These are phyloP conservation scores for peach (Prunus persica) DNA, from an alignment of 306 rosid genomes.

Conservation along the genomic window DNA sequence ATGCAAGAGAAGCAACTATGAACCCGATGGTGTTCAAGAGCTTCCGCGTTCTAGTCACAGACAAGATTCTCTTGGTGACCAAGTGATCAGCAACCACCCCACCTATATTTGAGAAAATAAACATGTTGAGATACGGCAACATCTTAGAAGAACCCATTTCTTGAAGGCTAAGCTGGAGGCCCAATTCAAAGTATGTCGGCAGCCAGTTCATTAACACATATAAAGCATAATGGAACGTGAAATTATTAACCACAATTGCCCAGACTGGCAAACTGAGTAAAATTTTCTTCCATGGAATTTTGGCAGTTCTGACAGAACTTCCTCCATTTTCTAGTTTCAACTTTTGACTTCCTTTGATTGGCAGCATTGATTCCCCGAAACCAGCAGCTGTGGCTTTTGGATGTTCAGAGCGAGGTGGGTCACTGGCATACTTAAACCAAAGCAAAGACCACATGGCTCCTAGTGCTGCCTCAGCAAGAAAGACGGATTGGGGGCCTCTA, in stretches of 20 bases:
- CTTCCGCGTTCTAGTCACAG: slow-evolving; percentile 77
- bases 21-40: slow-evolving; percentile 83
- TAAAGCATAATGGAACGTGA: slow-evolving; percentile 92
- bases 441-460: slow-evolving; percentile 81
- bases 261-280: slow-evolving; percentile 80
- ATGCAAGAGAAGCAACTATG: slow-evolving; percentile 74
- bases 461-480: slow-evolving; percentile 69
- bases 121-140: slow-evolving; percentile 97
- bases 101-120: slow-evolving; percentile 88
- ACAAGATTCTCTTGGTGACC: slow-evolving; percentile 65
- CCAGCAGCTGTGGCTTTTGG: slow-evolving; percentile 84
- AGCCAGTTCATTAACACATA: slow-evolving; percentile 98
- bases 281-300: slow-evolving; percentile 83
- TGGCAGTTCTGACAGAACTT: slow-evolving; percentile 25
- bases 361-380: slow-evolving; percentile 67
- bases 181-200: slow-evolving; percentile 90
- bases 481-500: slow-evolving; percentile 84
- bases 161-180: slow-evolving; percentile 91
- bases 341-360: slow-evolving; percentile 50
- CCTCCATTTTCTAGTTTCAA: slow-evolving; percentile 51
- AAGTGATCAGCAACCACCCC: slow-evolving; percentile 84
- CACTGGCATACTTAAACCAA: slow-evolving; percentile 75
- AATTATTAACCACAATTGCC: slow-evolving; percentile 96
- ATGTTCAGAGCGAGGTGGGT: slow-evolving; percentile 71
- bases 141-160: slow-evolving; percentile 99